Percentiles rank a stretch among this genome's conserved stretches.
phyloP scores from a whole-genome alignment of 768 basidiomycete species.

The Rubroboletus satanas region DNA sequence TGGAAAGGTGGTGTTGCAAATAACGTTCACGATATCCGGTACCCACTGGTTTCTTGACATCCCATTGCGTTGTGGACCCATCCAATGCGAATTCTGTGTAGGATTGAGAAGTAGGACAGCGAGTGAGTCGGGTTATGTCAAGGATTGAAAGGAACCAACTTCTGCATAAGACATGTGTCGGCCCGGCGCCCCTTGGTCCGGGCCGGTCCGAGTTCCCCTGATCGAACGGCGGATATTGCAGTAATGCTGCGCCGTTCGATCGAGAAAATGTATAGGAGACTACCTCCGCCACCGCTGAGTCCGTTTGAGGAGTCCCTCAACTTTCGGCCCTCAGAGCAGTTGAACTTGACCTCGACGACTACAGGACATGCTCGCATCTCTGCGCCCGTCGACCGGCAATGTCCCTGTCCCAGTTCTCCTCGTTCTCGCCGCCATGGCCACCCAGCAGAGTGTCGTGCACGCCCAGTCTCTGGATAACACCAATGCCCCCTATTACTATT shows the following conservation, averaged over 20 bases:
- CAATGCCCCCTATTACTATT: conserved; percentile 6
- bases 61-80: too few species aligned
- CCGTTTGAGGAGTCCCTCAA: neutral
- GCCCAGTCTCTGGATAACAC: conserved; percentile 7
- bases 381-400: neutral
- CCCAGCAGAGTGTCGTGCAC: neutral
- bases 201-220: neutral
- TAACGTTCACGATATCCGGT: too few species aligned
- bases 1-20: too few species aligned
- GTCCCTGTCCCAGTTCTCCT: neutral
- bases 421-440: conserved; percentile 6
- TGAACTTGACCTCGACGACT: neutral
- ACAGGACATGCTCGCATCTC: neutral
- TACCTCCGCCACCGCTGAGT: neutral
- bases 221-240: neutral
- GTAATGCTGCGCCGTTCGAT: too few species aligned
- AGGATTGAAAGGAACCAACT: too few species aligned
- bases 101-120: too few species aligned
- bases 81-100: too few species aligned
- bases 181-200: too few species aligned
- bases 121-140: too few species aligned
- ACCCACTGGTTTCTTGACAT: too few species aligned
- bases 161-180: too few species aligned
- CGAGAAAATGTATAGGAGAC: conserved; percentile 1
- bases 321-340: neutral